Conservation (phyloP, 2,329 filamentous ascomycete genomes). For the Xylogone sp. region DNA sequence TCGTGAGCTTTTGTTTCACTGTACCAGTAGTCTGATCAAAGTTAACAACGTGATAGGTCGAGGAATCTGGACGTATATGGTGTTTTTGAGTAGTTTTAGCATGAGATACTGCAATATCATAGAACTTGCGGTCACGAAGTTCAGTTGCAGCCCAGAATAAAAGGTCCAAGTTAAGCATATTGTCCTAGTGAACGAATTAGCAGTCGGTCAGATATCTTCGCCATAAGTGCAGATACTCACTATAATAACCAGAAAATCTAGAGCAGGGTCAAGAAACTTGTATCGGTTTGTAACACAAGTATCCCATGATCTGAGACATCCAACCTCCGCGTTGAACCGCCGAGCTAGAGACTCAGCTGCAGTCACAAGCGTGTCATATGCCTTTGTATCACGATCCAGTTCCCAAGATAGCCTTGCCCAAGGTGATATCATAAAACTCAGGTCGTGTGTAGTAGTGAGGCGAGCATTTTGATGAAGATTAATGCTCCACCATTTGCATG, state of each 20-base stretch:
- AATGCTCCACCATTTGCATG: slow-evolving; percentile 39
- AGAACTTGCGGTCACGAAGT: slow-evolving; percentile 27
- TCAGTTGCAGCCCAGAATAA: slow-evolving; percentile 37
- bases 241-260: slow-evolving; percentile 38
- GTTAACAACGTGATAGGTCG: slow-evolving; percentile 41
- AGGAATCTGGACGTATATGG: slow-evolving; percentile 35
- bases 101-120: slow-evolving; percentile 34
- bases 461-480: slow-evolving; percentile 32
- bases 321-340: slow-evolving; percentile 31
- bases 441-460: slow-evolving; percentile 35
- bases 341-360: slow-evolving; percentile 33
- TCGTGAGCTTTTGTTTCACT: slow-evolving; percentile 38
- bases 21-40: slow-evolving; percentile 38
- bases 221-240: no score
- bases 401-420: slow-evolving; percentile 36
- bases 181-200: no score
- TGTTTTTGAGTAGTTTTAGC: slow-evolving; percentile 34
- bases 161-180: slow-evolving; percentile 39
- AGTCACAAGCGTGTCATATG: slow-evolving; percentile 29
- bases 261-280: slow-evolving; percentile 29
- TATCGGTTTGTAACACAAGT: slow-evolving; percentile 36
- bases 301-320: slow-evolving; percentile 41
- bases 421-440: slow-evolving; percentile 40
- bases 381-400: slow-evolving; percentile 31
- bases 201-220: no score